These are phyloP conservation scores for Peronospora farinosa DNA, from an alignment of 352 stramenopile species.

Conservation along the genomic window DNA sequence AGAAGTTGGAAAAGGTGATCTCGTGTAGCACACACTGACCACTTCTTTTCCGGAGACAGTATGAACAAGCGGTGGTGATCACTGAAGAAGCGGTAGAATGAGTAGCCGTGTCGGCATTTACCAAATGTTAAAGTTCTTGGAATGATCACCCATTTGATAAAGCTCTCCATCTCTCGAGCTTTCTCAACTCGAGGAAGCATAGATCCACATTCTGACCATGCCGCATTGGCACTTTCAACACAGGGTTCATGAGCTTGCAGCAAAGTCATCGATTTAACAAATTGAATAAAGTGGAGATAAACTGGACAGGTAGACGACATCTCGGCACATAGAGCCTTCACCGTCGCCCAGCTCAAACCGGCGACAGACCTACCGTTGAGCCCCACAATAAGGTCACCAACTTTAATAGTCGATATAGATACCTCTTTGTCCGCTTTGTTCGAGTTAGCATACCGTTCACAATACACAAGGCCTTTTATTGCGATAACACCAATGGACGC, in stretches of 20 bases:
- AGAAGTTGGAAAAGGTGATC: constrained; percentile 37
- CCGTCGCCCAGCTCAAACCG: constrained; percentile 39
- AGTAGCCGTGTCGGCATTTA: constrained; percentile 42
- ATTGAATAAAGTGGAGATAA: constrained; percentile 45
- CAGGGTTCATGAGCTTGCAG: constrained; percentile 55
- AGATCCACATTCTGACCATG: constrained; percentile 53
- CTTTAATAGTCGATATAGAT: constrained; percentile 13
- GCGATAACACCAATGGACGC: constrained; percentile 33
- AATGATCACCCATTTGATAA: constrained; percentile 52
- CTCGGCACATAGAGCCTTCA: constrained; percentile 37
- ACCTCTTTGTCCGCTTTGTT: constrained; percentile 4
- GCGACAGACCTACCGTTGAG: constrained; percentile 49
- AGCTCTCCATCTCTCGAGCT: constrained; percentile 46
- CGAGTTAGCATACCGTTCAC: constrained; percentile 15
- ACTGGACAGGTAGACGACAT: constrained; percentile 28
- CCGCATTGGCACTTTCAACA: constrained; percentile 51
- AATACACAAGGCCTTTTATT: constrained; percentile 33
- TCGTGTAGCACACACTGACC: constrained; percentile 31
- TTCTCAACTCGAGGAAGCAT: constrained; percentile 46
- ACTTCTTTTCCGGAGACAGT: constrained; percentile 41
- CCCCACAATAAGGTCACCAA: constrained; percentile 58
- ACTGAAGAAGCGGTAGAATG: constrained; percentile 63
- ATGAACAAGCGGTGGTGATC: constrained; percentile 53
- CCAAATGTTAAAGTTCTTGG: constrained; percentile 56
- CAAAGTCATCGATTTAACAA: constrained; percentile 20